These are phyloP conservation scores for Penicillium sp. DNA, from an alignment of 2,329 filamentous ascomycete genomes.

Conservation along the genomic window DNA sequence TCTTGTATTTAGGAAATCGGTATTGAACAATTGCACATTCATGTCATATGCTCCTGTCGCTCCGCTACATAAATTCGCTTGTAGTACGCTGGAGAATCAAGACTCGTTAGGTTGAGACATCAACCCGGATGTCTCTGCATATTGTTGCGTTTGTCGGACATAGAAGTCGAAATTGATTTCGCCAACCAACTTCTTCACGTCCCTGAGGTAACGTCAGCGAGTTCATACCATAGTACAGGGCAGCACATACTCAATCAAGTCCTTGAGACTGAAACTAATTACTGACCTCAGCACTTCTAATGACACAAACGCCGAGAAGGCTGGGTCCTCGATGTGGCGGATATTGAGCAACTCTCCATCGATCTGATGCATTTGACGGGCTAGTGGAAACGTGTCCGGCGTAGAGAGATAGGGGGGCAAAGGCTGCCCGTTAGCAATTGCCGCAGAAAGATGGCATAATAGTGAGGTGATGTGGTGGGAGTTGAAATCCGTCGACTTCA, in stretches of 20 bases:
- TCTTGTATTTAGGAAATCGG: background rate
- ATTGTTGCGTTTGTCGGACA: slow-evolving; percentile 4
- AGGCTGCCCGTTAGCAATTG: slow-evolving; percentile 64
- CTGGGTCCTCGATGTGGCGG: slow-evolving; percentile 66
- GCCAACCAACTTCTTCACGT: slow-evolving; percentile 34
- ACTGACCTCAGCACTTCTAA: slow-evolving; percentile 59
- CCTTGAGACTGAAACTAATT: slow-evolving; percentile 31
- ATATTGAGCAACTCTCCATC: slow-evolving; percentile 62
- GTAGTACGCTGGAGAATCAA: background rate
- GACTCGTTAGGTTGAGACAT: background rate
- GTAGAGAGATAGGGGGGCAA: slow-evolving; percentile 69
- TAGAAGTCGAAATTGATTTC: slow-evolving; percentile 35
- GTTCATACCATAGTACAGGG: background rate
- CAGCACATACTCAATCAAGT: slow-evolving; percentile 29
- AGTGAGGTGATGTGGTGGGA: slow-evolving; percentile 53
- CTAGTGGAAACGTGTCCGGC: slow-evolving; percentile 62
- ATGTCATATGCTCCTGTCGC: no score
- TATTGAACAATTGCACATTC: no score
- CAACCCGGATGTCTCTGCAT: slow-evolving; percentile 11
- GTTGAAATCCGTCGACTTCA: slow-evolving; percentile 58
- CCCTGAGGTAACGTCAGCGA: slow-evolving; percentile 19
- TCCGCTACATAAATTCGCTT: no score
- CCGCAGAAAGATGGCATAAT: slow-evolving; percentile 67
- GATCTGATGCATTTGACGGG: slow-evolving; percentile 57
- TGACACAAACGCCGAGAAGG: slow-evolving; percentile 72